phyloP scores from a whole-genome alignment of 176 grass and related monocot genomes.

The Tuctoria greenei region DNA sequence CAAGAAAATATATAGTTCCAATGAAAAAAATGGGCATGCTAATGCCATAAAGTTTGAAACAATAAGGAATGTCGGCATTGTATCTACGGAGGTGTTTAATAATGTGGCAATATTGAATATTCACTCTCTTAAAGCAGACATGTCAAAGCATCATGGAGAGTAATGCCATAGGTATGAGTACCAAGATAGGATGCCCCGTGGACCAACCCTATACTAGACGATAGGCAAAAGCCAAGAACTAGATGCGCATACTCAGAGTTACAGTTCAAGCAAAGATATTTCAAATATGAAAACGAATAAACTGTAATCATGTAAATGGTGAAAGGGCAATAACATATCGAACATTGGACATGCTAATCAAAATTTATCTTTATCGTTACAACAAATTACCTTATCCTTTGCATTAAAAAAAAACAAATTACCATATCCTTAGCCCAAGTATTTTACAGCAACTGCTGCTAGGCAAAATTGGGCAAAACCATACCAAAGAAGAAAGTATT shows the following conservation, averaged over 20 bases:
- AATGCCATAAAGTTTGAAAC: constrained; percentile 19
- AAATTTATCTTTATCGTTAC: not conserved
- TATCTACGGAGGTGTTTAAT: not conserved
- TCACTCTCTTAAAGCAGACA: not conserved
- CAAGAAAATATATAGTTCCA: not conserved
- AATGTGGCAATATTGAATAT: not conserved
- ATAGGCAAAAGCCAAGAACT: not conserved
- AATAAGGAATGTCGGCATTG: constrained; percentile 10
- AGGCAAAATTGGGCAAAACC: not conserved
- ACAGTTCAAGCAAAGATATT: not conserved
- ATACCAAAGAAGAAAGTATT: not conserved
- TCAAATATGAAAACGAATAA: constrained; percentile 12
- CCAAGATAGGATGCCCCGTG: not conserved
- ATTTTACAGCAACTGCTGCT: not conserved
- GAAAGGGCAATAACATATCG: constrained; percentile 4
- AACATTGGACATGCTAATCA: not conserved
- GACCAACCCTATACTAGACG: not conserved
- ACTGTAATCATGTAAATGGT: not conserved
- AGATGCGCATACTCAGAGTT: not conserved
- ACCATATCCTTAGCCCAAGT: not conserved
- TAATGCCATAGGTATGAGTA: not conserved
- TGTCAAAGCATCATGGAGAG: not conserved
- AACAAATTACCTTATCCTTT: constrained; percentile 12
- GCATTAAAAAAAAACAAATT: too few relatives aligned
- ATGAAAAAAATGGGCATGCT: constrained; percentile 21